Percentiles rank a stretch among this genome's conserved stretches.
Evolutionary conservation across 2,329 filamentous ascomycete species (phyloP).

Genomic region (Pseudogymnoascus sp.): DNA sequence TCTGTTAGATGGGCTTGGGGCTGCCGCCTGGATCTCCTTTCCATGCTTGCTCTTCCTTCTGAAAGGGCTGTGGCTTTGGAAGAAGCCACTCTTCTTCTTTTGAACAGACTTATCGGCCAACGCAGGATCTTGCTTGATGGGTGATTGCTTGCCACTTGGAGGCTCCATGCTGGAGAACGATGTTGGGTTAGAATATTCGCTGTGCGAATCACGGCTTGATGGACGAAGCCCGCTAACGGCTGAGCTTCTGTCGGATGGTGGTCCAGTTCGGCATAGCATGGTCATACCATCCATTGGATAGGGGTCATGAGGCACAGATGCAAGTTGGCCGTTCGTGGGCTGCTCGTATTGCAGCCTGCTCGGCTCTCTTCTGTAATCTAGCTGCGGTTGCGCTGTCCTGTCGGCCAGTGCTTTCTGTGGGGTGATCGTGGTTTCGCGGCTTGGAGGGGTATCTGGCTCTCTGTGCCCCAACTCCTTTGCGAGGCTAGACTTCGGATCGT

Average conservation of each 20-base stretch:
- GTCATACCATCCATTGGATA: constrained; percentile 96
- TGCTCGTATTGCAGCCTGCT: constrained; percentile 12
- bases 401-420: constrained; percentile 39
- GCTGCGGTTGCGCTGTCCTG: constrained; percentile 20
- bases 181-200: constrained; percentile 82
- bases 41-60: constrained; percentile 79
- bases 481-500: constrained; percentile 71
- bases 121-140: constrained; percentile 53
- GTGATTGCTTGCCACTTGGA: constrained; percentile 64
- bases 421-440: constrained; percentile 44
- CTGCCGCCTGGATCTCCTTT: constrained; percentile 48
- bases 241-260: constrained; percentile 62
- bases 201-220: constrained; percentile 69
- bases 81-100: constrained; percentile 72
- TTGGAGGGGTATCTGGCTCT: constrained; percentile 38
- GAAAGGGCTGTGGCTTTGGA: constrained; percentile 89
- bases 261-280: constrained; percentile 79
- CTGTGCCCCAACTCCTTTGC: constrained; percentile 60
- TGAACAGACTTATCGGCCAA: constrained; percentile 58
- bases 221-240: constrained; percentile 61
- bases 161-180: constrained; percentile 83
- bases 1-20: constrained; percentile 36
- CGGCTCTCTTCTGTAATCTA: constrained; percentile 6
- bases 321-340: constrained; percentile 54
- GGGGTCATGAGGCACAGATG: constrained; percentile 77